phyloP scores from a whole-genome alignment of 2,329 filamentous ascomycete genomes.

The Eutypa lata region DNA sequence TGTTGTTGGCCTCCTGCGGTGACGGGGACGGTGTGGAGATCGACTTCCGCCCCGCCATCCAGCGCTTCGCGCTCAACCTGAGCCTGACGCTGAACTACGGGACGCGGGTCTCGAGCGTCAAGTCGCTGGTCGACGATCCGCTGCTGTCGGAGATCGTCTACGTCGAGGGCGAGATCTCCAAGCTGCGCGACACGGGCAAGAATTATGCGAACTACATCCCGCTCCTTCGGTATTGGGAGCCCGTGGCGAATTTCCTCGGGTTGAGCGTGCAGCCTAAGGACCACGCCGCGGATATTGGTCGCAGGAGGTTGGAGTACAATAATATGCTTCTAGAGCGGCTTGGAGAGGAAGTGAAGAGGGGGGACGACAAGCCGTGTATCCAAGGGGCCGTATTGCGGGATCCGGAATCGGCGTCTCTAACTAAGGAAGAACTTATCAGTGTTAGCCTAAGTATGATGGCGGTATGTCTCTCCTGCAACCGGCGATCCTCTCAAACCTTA shows the following conservation, averaged over 20 bases:
- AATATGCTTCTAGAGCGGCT: too few species aligned
- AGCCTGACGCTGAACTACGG: conserved; percentile 66
- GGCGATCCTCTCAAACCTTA: too few species aligned
- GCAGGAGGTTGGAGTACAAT: conserved; percentile 28
- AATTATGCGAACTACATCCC: conserved; percentile 63
- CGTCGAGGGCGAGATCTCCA: conserved; percentile 59
- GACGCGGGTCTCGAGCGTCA: conserved; percentile 54
- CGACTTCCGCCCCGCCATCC: conserved; percentile 67
- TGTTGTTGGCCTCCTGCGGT: conserved; percentile 27
- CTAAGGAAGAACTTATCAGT: too few species aligned
- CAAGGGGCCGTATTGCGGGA: too few species aligned
- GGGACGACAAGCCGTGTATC: too few species aligned
- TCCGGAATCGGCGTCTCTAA: too few species aligned
- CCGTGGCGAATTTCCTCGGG: conserved; percentile 37
- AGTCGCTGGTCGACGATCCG: conserved; percentile 37
- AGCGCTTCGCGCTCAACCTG: conserved; percentile 60
- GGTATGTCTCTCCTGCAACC: too few species aligned
- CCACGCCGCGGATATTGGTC: conserved; percentile 55
- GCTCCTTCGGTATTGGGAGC: conserved; percentile 36
- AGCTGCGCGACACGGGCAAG: conserved; percentile 57
- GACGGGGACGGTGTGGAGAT: conserved; percentile 56
- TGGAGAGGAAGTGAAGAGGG: too few species aligned
- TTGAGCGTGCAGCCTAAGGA: conserved; percentile 59
- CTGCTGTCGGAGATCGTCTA: conserved; percentile 62
- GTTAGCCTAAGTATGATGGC: too few species aligned